Conservation (phyloP, 495 filamentous ascomycete genomes). For the Penicillium ucsense region DNA sequence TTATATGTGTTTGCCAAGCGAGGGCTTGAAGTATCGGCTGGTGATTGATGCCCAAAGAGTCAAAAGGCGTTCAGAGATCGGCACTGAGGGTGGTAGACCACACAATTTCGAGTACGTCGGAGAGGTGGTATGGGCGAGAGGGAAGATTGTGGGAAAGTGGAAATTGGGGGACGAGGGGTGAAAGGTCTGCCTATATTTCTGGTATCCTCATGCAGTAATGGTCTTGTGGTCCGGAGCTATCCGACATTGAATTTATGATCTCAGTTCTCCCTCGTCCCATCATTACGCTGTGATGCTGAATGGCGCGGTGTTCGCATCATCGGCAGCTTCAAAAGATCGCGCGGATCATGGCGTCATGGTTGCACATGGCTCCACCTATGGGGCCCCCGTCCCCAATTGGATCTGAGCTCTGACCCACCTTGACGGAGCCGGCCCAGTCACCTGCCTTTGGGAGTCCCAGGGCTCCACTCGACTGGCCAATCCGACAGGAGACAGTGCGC, state of each 20-base stretch:
- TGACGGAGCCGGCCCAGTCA: too few relatives aligned
- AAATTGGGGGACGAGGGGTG: background rate
- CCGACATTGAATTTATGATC: too few relatives aligned
- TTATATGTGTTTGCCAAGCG: too few relatives aligned
- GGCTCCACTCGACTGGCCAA: too few relatives aligned
- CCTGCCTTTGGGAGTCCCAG: too few relatives aligned
- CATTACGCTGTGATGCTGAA: background rate
- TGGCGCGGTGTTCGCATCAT: conserved; percentile 9
- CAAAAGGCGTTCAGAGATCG: background rate
- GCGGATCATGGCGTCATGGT: conserved; percentile 28
- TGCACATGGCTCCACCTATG: conserved; percentile 5
- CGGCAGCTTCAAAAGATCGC: conserved; percentile 2
- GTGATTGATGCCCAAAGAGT: conserved; percentile 2
- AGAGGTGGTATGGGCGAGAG: conserved; percentile 1
- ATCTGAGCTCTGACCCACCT: too few relatives aligned
- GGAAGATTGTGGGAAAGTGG: background rate
- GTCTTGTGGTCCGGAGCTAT: too few relatives aligned
- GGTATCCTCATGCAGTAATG: too few relatives aligned
- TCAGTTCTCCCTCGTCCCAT: too few relatives aligned
- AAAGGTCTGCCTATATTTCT: background rate
- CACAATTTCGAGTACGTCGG: background rate
- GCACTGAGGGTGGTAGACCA: too few relatives aligned
- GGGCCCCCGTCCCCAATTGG: too few relatives aligned
- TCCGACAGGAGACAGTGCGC: too few relatives aligned
- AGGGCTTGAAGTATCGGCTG: background rate